Evolutionary conservation across 495 filamentous ascomycete species (phyloP).

Genomic region (Rusavskia elegans): DNA sequence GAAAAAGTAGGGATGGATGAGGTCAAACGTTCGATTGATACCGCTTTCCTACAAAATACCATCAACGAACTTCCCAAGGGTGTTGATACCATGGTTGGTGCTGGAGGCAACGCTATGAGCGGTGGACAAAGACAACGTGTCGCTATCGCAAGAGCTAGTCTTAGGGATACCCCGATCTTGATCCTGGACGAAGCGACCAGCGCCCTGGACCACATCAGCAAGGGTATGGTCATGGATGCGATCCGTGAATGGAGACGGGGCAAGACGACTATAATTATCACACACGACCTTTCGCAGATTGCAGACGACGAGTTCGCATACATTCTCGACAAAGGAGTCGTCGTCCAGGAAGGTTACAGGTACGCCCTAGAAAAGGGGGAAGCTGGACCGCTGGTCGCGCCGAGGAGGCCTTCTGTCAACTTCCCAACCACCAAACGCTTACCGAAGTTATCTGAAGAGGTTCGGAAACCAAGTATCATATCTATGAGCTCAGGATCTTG

Average conservation of each 20-base stretch:
- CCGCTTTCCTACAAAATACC: constrained; percentile 57
- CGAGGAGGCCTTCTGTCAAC: not conserved
- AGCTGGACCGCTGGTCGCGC: constrained; percentile 1
- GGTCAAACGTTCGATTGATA: constrained; percentile 35
- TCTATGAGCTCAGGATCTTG: not conserved
- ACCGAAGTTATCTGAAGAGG: not conserved
- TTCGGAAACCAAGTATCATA: not conserved
- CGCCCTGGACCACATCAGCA: constrained; percentile 59
- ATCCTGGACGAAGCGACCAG: constrained; percentile 77
- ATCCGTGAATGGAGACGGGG: constrained; percentile 53
- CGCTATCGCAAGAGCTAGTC: constrained; percentile 59
- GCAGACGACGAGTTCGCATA: constrained; percentile 61
- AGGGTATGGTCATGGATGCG: constrained; percentile 52
- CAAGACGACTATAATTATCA: constrained; percentile 74
- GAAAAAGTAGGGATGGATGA: constrained; percentile 32
- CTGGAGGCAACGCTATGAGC: constrained; percentile 54
- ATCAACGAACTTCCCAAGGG: constrained; percentile 58
- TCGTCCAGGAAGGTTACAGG: constrained; percentile 54
- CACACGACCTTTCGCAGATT: constrained; percentile 79
- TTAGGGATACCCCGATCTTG: constrained; percentile 67
- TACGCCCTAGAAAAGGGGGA: constrained; percentile 23
- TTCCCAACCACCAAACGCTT: not conserved
- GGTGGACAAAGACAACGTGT: constrained; percentile 74
- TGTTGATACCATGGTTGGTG: constrained; percentile 55
- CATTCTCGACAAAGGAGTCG: constrained; percentile 52